These are phyloP conservation scores for Acidomyces sp. DNA, from an alignment of 495 filamentous ascomycete genomes.

Conservation along the genomic window DNA sequence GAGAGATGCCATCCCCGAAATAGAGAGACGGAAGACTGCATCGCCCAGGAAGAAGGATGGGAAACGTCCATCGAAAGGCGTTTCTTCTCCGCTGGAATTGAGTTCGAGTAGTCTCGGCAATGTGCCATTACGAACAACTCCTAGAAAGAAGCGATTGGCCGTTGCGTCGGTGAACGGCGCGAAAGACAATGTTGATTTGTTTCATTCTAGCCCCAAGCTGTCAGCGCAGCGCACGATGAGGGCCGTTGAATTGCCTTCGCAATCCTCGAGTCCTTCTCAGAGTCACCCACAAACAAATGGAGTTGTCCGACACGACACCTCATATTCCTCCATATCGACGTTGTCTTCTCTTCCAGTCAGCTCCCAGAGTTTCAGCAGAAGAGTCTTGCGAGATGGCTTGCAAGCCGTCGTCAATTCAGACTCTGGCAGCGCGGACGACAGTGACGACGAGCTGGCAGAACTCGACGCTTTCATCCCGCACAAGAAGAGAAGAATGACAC, in stretches of 20 bases:
- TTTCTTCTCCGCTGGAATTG: not conserved
- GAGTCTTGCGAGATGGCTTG: conserved; percentile 9
- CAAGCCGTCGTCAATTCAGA: conserved; percentile 19
- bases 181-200: not conserved
- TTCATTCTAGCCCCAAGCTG: conserved; percentile 4
- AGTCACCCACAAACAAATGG: not conserved
- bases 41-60: not conserved
- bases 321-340: conserved; percentile 13
- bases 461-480: conserved; percentile 6
- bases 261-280: conserved; percentile 1
- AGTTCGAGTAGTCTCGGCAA: not conserved
- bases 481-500: conserved; percentile 15
- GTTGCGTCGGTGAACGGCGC: not conserved
- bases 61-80: not conserved
- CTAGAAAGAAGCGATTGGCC: not conserved
- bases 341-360: conserved; percentile 13
- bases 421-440: conserved; percentile 13
- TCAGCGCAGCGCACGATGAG: conserved; percentile 5
- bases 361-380: conserved; percentile 15
- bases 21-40: not conserved
- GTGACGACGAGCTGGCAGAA: conserved; percentile 12
- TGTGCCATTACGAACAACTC: not conserved
- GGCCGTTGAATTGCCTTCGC: conserved; percentile 5
- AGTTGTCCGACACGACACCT: not conserved
- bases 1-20: not conserved